These are phyloP conservation scores for Monoraphidium neglectum DNA, from an alignment of 139 green algal species.

Conservation along the genomic window DNA sequence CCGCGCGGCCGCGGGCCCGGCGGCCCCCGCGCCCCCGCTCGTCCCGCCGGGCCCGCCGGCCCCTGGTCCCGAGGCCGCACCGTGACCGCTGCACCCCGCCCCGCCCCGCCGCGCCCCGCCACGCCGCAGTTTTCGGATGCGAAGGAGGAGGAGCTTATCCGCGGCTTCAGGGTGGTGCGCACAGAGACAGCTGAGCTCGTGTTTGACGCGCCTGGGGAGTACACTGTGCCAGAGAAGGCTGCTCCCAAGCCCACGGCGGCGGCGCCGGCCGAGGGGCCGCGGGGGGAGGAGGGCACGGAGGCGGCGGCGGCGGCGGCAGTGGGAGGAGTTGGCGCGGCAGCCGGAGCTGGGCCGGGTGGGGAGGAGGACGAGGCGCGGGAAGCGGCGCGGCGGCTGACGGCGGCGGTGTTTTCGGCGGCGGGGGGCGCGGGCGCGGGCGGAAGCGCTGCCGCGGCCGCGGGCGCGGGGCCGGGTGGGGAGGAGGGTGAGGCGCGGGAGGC, in stretches of 20 bases:
- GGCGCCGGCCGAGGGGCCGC: not conserved
- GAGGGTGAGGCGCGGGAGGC: not conserved
- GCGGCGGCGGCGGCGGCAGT: not conserved
- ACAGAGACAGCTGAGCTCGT: constrained; percentile 48
- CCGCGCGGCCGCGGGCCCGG: no score
- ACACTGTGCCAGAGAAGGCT: constrained; percentile 13
- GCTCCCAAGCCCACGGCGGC: not conserved
- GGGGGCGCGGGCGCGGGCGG: not conserved
- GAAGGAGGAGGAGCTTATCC: constrained; percentile 69
- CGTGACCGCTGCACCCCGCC: no score
- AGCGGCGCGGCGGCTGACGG: not conserved
- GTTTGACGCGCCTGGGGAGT: constrained; percentile 47
- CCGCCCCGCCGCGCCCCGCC: no score
- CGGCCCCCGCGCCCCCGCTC: no score
- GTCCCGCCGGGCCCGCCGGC: no score
- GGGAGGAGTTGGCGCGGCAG: not conserved
- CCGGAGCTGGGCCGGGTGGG: not conserved
- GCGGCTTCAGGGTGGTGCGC: constrained; percentile 59
- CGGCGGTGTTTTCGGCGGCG: not conserved
- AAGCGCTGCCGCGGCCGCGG: not conserved
- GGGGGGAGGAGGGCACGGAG: not conserved
- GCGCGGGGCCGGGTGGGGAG: not conserved
- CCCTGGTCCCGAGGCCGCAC: no score
- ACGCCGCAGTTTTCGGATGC: constrained; percentile 42
- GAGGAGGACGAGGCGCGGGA: not conserved